A percentile compares a stretch with the other conserved stretches of the same genome.
phyloP scores from a whole-genome alignment of 768 basidiomycete species.

The Lactarius hatsudake region DNA sequence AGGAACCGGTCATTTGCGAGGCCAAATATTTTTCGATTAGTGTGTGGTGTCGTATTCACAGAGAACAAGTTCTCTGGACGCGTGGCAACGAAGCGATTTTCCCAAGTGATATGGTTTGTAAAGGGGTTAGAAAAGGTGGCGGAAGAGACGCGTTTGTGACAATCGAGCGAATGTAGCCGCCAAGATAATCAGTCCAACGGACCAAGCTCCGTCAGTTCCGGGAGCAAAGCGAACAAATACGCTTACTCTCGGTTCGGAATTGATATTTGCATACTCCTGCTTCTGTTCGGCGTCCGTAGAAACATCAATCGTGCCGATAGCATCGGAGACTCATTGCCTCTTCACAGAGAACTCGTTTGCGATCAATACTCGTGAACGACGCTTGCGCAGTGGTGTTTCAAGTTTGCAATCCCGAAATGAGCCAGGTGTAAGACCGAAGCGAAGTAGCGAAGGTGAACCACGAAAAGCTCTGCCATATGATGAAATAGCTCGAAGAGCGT shows the following conservation, averaged over 20 bases:
- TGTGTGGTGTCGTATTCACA: slow-evolving; percentile 62
- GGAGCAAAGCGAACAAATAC: background rate
- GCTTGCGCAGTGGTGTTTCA: slow-evolving; percentile 26
- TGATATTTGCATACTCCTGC: slow-evolving; percentile 22
- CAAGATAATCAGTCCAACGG: background rate
- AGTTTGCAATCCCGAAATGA: slow-evolving; percentile 24
- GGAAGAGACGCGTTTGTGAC: slow-evolving; percentile 8
- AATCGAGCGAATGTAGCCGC: background rate
- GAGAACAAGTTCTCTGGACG: slow-evolving; percentile 51
- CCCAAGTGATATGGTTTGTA: slow-evolving; percentile 35
- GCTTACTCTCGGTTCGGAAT: slow-evolving; percentile 25
- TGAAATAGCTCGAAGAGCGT: no score
- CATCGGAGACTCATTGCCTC: slow-evolving; percentile 23
- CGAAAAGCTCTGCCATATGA: slow-evolving; percentile 1
- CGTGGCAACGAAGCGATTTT: slow-evolving; percentile 58
- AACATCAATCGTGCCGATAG: slow-evolving; percentile 19
- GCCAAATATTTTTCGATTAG: slow-evolving; percentile 59
- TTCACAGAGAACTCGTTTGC: slow-evolving; percentile 28
- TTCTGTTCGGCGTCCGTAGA: slow-evolving; percentile 8
- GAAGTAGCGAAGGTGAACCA: background rate
- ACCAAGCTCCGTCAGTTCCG: slow-evolving; percentile 1
- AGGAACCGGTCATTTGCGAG: slow-evolving; percentile 55
- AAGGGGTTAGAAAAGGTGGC: background rate
- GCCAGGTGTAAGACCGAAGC: slow-evolving; percentile 11
- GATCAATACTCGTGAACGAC: slow-evolving; percentile 25